These are phyloP conservation scores for Cucumis hystrix DNA, from an alignment of 306 rosid species.

Conservation along the genomic window DNA sequence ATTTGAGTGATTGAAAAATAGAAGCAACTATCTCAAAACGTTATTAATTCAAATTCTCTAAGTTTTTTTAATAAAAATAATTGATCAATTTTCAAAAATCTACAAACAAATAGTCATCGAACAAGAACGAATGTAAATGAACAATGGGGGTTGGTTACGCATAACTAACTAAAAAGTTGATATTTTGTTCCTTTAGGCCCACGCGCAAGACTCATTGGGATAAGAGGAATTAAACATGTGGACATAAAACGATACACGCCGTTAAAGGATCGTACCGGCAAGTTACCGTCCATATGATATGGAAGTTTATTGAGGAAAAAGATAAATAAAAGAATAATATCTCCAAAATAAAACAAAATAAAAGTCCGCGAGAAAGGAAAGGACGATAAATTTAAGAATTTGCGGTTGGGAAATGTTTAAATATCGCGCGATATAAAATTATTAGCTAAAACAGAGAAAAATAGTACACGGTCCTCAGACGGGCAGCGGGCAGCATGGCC, in stretches of 20 bases:
- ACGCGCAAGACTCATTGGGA: neutral
- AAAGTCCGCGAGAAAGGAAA: neutral
- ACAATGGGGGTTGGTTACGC: too few species aligned
- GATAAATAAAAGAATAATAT: too few species aligned
- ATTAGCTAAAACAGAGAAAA: neutral
- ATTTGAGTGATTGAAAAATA: too few species aligned
- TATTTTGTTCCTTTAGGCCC: neutral
- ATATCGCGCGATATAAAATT: neutral
- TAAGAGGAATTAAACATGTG: neutral
- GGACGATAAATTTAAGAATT: neutral
- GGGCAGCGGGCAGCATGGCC: neutral
- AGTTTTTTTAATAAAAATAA: too few species aligned
- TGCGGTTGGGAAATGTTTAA: neutral
- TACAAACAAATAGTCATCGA: too few species aligned
- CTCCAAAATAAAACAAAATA: too few species aligned
- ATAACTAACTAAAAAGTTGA: too few species aligned
- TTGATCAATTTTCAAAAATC: too few species aligned
- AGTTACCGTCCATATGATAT: neutral
- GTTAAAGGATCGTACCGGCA: neutral
- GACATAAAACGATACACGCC: neutral
- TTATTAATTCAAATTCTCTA: too few species aligned
- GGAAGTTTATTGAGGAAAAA: neutral
- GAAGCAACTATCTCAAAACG: too few species aligned
- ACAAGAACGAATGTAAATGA: too few species aligned
- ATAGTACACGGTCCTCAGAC: neutral